Evolutionary conservation across 148 eudicot species (phyloP), one percentile per base, ranked within the genome.

Genomic region (Chenopodium formosanum): DNA sequence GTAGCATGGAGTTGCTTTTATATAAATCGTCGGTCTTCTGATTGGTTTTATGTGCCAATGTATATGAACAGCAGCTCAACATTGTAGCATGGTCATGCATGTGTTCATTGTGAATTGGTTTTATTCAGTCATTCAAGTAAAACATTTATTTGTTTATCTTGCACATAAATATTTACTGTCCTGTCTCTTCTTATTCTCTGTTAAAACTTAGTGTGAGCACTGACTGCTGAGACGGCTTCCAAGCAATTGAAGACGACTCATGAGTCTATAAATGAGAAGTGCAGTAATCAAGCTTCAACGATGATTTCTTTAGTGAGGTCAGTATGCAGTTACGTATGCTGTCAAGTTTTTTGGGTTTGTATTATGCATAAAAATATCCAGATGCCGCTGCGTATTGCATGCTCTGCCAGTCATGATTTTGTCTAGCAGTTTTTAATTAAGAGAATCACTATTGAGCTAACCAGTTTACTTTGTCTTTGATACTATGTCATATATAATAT

Each of bases 1-100:
- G 98, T 70, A 92, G 95, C 50, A 89, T 96, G 92, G 99, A 96
- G 89, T 83, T 89, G 80, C 93, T 96, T 48, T 85, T 91, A 67
- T 98, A 92, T 79, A 88, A 91, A 84, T 81, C 95, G 99, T 96
- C 80, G 73, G 82, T 79, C 37, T 77, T 80, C 65, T 65, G 47
- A 70, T 60, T 34, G 4, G 5, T 34, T 34, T 34, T 34, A 34
- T 34, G 0, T 4, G 31, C 31, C 31, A 29, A 29, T 29, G 1
- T 29, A 29, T 29, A 29, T 29, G 31, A 29, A 29, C 31, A 29
- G 31, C 1, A 29, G 31, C 31, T 29, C 23, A 79, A 1, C n/a
- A 70, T 29, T 29, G 31, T 29, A 29, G 31, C 31, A 74, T 48
- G 56, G 75, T 3, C 23, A 20, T 70, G 23, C 40, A 53, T 46